Evolutionary conservation across 257 asterid species (phyloP).

Genomic region (Prunella vulgaris): DNA sequence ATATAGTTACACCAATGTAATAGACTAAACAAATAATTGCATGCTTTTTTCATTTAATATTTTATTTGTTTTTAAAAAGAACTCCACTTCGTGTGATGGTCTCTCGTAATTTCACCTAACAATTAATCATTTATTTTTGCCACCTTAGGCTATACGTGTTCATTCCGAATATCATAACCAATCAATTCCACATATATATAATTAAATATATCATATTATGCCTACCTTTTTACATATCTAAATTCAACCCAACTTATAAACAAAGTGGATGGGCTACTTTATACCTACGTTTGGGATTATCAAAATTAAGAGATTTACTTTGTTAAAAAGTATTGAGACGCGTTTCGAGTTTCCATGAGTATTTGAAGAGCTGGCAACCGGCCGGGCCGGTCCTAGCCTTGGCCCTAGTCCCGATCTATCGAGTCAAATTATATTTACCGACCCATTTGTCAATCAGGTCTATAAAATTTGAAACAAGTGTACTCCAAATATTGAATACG

Average conservation of each 20-base stretch:
- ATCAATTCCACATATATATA: neutral
- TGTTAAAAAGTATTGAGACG: neutral
- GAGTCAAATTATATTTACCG: too few species aligned
- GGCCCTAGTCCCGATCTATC: too few species aligned
- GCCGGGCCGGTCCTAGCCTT: too few species aligned
- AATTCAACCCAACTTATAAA: neutral
- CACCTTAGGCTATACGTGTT: constrained; percentile 26
- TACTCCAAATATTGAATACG: too few species aligned
- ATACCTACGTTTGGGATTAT: neutral
- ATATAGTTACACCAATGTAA: constrained; percentile 8
- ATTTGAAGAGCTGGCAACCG: too few species aligned
- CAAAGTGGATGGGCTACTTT: constrained; percentile 20
- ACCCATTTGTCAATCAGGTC: too few species aligned
- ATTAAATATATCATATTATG: neutral
- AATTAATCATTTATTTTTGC: neutral
- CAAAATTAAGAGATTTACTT: too few species aligned
- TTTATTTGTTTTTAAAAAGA: neutral
- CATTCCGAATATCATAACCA: neutral
- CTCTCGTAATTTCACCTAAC: neutral
- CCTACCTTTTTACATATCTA: neutral
- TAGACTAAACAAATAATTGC: neutral
- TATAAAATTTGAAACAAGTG: too few species aligned
- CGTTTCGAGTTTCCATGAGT: neutral
- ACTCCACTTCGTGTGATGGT: constrained; percentile 12
- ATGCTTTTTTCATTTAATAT: too few species aligned